Evolutionary conservation across 108 stramenopile species (phyloP), one percentile per base, ranked within the genome.

Genomic region (Mediolabrus comicus): DNA sequence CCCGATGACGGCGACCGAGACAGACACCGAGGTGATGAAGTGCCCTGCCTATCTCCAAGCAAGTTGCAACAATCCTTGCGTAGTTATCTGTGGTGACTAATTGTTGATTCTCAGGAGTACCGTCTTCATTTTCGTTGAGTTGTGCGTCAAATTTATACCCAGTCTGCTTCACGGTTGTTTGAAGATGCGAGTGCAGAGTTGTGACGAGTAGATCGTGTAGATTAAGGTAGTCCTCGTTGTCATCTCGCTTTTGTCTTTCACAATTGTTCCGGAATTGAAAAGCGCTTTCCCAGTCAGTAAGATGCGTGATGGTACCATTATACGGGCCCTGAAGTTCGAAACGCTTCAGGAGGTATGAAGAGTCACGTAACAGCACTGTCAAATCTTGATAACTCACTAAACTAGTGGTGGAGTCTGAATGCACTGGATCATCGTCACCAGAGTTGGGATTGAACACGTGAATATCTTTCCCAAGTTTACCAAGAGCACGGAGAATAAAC

Each of bases 1-100:
- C 71, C 53, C 71, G 75, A 34, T 77, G 79, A 35, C 68, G 69
- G 26, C 73, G 63, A 36, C 83, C 83, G 32, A 83, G 79, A 56
- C 71, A 71, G 19, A 81, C 54, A 1, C 83, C 83, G 11, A 79
- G 71, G 54, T 80, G 75, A 67, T 83, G 79, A 33, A 83, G 74
- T 17, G 83, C 57, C 26, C 83, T 65, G 6, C 83, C 83, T 49
- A 73, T 65, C 52, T 83, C 83, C 16, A 83, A 59, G 29, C 79
- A 83, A 58, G 33, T 65, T 24, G 83, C 63, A 31, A 77, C 70
- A 38, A 77, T 68, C 0, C 64, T 57, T 2, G 79, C 53, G 59
- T 72, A 71, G 65, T 78, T 71, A 19, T 67, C 35, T 17, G 43
- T 16, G 13, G 65, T 65, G 69, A 35, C 19, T 26, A 43, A 11